phyloP scores from a whole-genome alignment of 1,139 yeast genomes.

The Candida albicans region DNA sequence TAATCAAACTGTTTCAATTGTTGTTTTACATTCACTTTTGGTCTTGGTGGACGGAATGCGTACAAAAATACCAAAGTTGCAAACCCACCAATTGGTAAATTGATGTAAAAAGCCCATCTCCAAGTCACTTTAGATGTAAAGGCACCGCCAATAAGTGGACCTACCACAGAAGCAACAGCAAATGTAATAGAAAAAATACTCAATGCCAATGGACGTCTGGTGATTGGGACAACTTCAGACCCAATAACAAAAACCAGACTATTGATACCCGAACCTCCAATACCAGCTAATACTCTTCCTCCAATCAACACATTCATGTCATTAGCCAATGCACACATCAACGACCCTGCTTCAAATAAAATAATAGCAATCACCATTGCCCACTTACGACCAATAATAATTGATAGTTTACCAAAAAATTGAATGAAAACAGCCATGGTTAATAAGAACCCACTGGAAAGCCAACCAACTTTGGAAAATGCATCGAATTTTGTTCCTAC shows the following conservation, averaged over 20 bases:
- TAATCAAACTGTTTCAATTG: constrained; percentile 48
- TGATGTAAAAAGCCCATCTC: constrained; percentile 79
- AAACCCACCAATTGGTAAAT: constrained; percentile 39
- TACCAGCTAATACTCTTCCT: constrained; percentile 37
- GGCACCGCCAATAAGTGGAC: constrained; percentile 58
- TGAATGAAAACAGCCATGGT: constrained; percentile 37
- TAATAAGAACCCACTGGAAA: constrained; percentile 58
- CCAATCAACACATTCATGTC: constrained; percentile 39
- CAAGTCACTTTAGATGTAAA: constrained; percentile 48
- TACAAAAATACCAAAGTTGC: constrained; percentile 27
- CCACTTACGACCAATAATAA: constrained; percentile 47
- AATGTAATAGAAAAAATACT: constrained; percentile 43
- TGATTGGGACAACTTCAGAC: constrained; percentile 31
- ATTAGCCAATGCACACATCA: constrained; percentile 38
- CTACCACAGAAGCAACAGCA: constrained; percentile 50
- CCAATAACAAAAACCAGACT: constrained; percentile 27
- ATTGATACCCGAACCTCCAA: constrained; percentile 37
- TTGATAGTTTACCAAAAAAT: constrained; percentile 43
- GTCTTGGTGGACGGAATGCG: constrained; percentile 36
- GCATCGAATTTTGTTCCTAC: constrained; percentile 42
- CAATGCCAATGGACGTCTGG: constrained; percentile 29
- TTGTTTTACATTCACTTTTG: constrained; percentile 22
- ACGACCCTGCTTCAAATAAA: constrained; percentile 39
- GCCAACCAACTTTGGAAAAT: constrained; percentile 60
- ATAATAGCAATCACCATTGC: constrained; percentile 35